Evolutionary conservation across 73 alveolate genomes (phyloP).

Genomic region (Tetrahymena malaccensis): DNA sequence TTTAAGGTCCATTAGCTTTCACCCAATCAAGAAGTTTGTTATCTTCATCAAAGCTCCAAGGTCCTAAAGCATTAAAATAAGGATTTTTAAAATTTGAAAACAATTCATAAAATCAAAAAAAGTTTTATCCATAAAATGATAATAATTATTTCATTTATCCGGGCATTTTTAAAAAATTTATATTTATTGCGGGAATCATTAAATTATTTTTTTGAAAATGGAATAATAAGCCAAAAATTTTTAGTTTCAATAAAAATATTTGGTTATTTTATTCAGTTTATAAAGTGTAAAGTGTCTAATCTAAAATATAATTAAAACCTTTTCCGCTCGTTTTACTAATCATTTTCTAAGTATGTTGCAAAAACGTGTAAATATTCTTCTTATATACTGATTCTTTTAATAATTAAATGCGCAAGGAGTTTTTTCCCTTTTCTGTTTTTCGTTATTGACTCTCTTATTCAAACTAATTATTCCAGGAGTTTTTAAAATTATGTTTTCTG

Average conservation of each 20-base stretch:
- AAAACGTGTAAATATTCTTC: not conserved
- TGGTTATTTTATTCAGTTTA: not conserved
- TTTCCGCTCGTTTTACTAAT: not conserved
- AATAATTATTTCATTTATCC: not conserved
- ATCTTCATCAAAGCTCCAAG: conserved; percentile 76
- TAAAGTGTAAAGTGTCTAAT: not conserved
- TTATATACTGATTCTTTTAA: not conserved
- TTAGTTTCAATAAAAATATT: not conserved
- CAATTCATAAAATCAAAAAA: no score
- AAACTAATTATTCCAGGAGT: not conserved
- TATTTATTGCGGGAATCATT: not conserved
- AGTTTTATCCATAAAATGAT: no score
- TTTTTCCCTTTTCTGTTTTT: not conserved
- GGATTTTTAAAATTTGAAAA: no score
- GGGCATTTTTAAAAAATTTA: not conserved
- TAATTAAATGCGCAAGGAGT: not conserved
- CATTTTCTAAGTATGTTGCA: not conserved
- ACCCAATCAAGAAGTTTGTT: conserved; percentile 59
- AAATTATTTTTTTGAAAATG: not conserved
- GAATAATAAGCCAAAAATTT: not conserved
- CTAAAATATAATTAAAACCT: not conserved
- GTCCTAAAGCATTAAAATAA: conserved; percentile 17
- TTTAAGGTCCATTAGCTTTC: conserved; percentile 54
- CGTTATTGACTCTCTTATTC: not conserved
- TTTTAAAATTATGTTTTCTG: not conserved